phyloP scores from a whole-genome alignment of 2,329 filamentous ascomycete species.

The Fusarium graminum region DNA sequence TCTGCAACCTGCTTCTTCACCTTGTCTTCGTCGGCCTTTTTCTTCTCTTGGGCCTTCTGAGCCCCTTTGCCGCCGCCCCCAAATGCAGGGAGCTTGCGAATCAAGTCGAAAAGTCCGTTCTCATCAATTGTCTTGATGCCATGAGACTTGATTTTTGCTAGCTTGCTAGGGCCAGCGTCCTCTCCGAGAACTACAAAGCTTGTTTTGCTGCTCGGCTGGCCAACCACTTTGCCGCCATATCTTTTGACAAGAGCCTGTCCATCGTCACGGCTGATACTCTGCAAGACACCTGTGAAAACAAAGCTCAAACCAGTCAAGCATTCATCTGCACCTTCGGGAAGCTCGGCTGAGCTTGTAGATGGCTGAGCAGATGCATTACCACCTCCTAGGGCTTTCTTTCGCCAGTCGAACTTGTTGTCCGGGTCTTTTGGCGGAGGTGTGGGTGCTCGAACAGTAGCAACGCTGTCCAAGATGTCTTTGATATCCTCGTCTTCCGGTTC shows the following conservation, averaged over 20 bases:
- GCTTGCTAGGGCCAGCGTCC: conserved; percentile 93
- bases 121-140: conserved; percentile 94
- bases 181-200: conserved; percentile 91
- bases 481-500: conserved; percentile 76
- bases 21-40: conserved; percentile 85
- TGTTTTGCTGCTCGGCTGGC: conserved; percentile 90
- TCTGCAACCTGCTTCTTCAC: conserved; percentile 83
- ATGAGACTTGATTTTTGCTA: conserved; percentile 84
- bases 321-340: conserved; percentile 87
- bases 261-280: conserved; percentile 85
- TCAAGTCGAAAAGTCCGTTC: conserved; percentile 88
- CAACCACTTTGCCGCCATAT: conserved; percentile 92
- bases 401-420: conserved; percentile 84
- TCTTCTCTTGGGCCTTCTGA: conserved; percentile 86
- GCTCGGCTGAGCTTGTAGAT: conserved; percentile 72
- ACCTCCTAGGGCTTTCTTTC: conserved; percentile 68
- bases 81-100: conserved; percentile 82
- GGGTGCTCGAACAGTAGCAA: conserved; percentile 85
- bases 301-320: conserved; percentile 91
- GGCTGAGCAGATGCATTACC: conserved; percentile 72
- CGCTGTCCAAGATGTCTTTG: conserved; percentile 87
- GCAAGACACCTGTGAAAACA: conserved; percentile 92
- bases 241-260: conserved; percentile 88
- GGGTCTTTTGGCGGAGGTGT: conserved; percentile 82
- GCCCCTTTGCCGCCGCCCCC: conserved; percentile 91